Evolutionary conservation across 2,329 filamentous ascomycete species (phyloP).

Genomic region (Neonectria hederae): DNA sequence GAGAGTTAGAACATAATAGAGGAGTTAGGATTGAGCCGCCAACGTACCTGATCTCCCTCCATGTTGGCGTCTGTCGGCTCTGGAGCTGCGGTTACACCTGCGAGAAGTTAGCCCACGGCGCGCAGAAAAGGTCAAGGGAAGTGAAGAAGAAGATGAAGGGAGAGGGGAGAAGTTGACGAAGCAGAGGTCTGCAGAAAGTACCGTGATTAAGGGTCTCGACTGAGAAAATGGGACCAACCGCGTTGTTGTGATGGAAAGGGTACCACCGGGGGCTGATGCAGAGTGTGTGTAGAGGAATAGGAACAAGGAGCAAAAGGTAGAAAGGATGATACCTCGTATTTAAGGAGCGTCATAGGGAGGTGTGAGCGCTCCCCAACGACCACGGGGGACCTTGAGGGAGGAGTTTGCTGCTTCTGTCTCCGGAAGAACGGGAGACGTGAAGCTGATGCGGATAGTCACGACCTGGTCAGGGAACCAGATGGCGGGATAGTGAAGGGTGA

Average conservation of each 20-base stretch:
- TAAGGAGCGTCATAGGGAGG: not conserved
- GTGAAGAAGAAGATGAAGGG: not conserved
- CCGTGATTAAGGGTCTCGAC: not conserved
- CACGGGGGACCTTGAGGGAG: not conserved
- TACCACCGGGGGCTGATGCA: not conserved
- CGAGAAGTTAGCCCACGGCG: not conserved
- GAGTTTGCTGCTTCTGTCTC: not conserved
- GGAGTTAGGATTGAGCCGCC: not conserved
- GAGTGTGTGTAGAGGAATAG: not conserved
- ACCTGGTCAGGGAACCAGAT: too few relatives aligned
- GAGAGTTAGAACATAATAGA: not conserved
- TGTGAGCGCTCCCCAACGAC: not conserved
- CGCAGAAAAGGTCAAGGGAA: not conserved
- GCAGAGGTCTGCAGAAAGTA: not conserved
- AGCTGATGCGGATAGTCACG: not conserved
- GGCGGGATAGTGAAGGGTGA: not conserved
- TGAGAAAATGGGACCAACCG: not conserved
- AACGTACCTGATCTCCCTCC: not conserved
- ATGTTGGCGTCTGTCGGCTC: not conserved
- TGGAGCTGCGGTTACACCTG: not conserved
- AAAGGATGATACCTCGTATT: not conserved
- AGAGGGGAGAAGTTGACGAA: not conserved
- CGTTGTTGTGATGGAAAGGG: not conserved
- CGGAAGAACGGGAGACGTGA: not conserved
- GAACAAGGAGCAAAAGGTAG: not conserved